Percentiles rank a stretch among this genome's conserved stretches.
These are phyloP conservation scores for Globisporangium megalacanthum DNA, from an alignment of 352 stramenopile species.

Conservation along the genomic window DNA sequence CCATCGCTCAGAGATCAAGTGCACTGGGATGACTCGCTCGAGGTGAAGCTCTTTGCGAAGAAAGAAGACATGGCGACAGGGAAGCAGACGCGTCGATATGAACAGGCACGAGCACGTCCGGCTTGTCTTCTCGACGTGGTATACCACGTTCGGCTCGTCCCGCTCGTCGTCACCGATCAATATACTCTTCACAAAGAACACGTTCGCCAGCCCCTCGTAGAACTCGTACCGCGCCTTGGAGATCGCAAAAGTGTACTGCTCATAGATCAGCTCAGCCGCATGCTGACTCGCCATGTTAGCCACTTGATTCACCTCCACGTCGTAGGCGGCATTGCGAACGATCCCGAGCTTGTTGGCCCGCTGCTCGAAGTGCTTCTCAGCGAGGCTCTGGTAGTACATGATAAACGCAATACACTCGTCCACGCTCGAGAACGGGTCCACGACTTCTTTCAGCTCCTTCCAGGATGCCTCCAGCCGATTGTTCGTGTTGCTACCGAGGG, in stretches of 20 bases:
- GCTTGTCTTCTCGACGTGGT: slow-evolving; percentile 6
- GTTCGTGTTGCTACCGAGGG: slow-evolving; percentile 22
- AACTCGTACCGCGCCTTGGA: slow-evolving; percentile 11
- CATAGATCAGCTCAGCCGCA: slow-evolving; percentile 14
- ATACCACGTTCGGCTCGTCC: slow-evolving; percentile 13
- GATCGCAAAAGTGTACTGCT: slow-evolving; percentile 12
- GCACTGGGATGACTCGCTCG: slow-evolving; percentile 14
- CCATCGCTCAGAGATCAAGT: slow-evolving; percentile 11
- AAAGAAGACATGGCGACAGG: slow-evolving; percentile 15
- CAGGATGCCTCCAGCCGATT: slow-evolving; percentile 23
- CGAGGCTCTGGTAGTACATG: slow-evolving; percentile 13
- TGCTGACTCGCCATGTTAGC: slow-evolving; percentile 19
- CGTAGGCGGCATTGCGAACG: slow-evolving; percentile 12
- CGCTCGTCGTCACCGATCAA: not conserved
- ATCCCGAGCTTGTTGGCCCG: slow-evolving; percentile 9
- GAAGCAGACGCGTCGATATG: slow-evolving; percentile 10
- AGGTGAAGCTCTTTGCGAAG: slow-evolving; percentile 8
- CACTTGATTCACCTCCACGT: slow-evolving; percentile 12
- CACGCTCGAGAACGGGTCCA: slow-evolving; percentile 14
- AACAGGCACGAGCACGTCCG: slow-evolving; percentile 20
- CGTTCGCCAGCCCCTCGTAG: slow-evolving; percentile 5
- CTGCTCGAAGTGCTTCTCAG: slow-evolving; percentile 13
- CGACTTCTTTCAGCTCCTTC: slow-evolving; percentile 19
- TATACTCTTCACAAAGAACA: slow-evolving; percentile 8
- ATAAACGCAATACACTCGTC: slow-evolving; percentile 18